Percentiles rank a stretch among this genome's conserved stretches.
Conservation (phyloP, 345 rosid genomes). For the Salix purpurea region DNA sequence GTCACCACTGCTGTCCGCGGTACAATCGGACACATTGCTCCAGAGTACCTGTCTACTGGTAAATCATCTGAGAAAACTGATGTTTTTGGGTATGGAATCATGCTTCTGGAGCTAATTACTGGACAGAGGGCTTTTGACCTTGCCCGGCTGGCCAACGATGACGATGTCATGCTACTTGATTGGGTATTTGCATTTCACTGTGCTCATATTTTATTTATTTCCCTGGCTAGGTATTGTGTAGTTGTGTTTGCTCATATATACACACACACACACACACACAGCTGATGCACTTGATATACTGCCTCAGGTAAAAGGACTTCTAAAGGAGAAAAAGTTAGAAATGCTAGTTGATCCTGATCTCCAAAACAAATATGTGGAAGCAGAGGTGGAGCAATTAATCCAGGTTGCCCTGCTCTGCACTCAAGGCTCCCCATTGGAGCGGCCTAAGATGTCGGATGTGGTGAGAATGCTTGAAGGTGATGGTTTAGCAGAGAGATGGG, state of each 20-base stretch:
- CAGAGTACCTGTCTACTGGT: constrained; percentile 91
- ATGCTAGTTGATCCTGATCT: constrained; percentile 95
- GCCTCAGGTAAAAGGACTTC: constrained; percentile 81
- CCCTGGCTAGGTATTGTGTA: not conserved
- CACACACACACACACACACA: no score
- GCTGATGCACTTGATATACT: not conserved
- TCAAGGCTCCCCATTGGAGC: constrained; percentile 82
- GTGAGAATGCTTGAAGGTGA: constrained; percentile 97
- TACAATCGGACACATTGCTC: constrained; percentile 95
- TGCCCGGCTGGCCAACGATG: constrained; percentile 93
- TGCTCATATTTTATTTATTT: not conserved
- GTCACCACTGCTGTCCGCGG: constrained; percentile 98
- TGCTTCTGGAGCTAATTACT: constrained; percentile 91
- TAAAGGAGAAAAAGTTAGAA: constrained; percentile 90
- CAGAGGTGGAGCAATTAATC: constrained; percentile 84
- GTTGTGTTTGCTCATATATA: not conserved
- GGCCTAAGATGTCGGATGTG: constrained; percentile 97
- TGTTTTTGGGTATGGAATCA: constrained; percentile 93
- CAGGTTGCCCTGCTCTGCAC: constrained; percentile 95
- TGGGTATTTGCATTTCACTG: constrained; percentile 51
- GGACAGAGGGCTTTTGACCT: constrained; percentile 98
- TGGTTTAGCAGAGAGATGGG: constrained; percentile 89
- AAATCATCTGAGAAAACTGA: constrained; percentile 97
- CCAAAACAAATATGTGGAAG: constrained; percentile 58
- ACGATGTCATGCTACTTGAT: constrained; percentile 94